Evolutionary conservation across 768 basidiomycete genomes (phyloP).

Genomic region (Lactarius vividus): DNA sequence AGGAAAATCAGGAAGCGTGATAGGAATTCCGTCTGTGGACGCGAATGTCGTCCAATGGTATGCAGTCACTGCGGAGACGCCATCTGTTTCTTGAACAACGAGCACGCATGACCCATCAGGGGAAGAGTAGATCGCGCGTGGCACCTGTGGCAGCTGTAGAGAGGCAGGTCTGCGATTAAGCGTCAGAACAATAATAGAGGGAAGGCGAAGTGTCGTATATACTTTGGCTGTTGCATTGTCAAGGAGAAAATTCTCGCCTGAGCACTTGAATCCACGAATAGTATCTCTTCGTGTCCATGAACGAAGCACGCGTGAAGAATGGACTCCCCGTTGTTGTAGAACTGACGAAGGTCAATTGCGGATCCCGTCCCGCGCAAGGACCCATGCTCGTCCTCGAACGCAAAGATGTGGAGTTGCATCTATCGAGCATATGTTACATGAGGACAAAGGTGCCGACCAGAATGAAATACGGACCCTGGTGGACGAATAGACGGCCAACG

Average conservation of each 20-base stretch:
- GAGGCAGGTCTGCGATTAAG: conserved; percentile 41
- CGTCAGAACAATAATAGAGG: not conserved
- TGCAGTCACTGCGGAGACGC: conserved; percentile 33
- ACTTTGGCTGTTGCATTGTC: conserved; percentile 54
- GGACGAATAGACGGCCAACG: conserved; percentile 46
- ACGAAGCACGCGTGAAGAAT: conserved; percentile 46
- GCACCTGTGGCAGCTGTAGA: conserved; percentile 38
- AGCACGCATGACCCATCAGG: conserved; percentile 57
- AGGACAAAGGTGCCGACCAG: not conserved
- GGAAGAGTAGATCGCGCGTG: conserved; percentile 41
- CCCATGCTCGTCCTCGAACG: conserved; percentile 45
- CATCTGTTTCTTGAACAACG: conserved; percentile 31
- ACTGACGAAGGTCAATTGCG: conserved; percentile 41
- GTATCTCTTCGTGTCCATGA: conserved; percentile 50
- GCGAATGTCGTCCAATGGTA: conserved; percentile 62
- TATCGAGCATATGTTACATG: not conserved
- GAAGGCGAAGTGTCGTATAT: not conserved
- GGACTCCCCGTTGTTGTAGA: conserved; percentile 38
- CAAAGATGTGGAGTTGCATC: conserved; percentile 45
- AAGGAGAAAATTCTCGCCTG: conserved; percentile 53
- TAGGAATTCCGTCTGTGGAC: conserved; percentile 42
- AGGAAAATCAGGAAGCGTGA: conserved; percentile 35
- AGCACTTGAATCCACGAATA: conserved; percentile 46
- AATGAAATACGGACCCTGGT: conserved; percentile 37
- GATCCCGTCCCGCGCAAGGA: conserved; percentile 44